These are phyloP conservation scores for Lithospermum erythrorhizon DNA, from an alignment of 257 asterid species.

Conservation along the genomic window DNA sequence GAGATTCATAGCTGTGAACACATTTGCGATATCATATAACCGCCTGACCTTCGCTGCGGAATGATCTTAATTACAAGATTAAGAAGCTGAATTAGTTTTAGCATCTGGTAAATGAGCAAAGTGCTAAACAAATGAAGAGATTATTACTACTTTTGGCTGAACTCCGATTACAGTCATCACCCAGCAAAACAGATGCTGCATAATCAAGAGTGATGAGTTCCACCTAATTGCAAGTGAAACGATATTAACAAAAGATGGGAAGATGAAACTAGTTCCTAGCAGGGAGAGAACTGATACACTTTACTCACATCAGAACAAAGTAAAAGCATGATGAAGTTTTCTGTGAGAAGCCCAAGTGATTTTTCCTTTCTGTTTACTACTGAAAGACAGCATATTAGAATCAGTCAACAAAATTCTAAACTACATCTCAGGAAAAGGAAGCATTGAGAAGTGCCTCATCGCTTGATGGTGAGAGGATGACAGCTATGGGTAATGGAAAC, in stretches of 20 bases:
- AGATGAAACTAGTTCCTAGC: neutral
- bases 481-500: conserved; percentile 3
- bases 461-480: neutral
- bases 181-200: conserved; percentile 53
- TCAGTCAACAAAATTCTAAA: neutral
- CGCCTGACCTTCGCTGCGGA: conserved; percentile 61
- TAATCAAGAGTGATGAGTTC: conserved; percentile 42
- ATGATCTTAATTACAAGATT: conserved; percentile 1
- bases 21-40: conserved; percentile 61
- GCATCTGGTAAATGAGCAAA: conserved; percentile 7
- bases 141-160: conserved; percentile 44
- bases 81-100: neutral
- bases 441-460: neutral
- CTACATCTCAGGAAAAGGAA: neutral
- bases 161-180: conserved; percentile 31
- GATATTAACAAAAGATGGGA: neutral
- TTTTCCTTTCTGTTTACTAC: conserved; percentile 55
- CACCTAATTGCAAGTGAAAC: conserved; percentile 29
- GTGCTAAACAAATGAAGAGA: conserved; percentile 16
- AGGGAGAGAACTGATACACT: conserved; percentile 1
- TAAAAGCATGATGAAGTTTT: conserved; percentile 56
- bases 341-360: conserved; percentile 48
- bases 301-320: conserved; percentile 54
- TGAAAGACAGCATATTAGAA: conserved; percentile 17
- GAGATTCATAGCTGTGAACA: conserved; percentile 48